A percentile compares a stretch with the other conserved stretches of the same genome.
Evolutionary conservation across 306 rosid genomes (phyloP).

Genomic region (Dryas drummondii): DNA sequence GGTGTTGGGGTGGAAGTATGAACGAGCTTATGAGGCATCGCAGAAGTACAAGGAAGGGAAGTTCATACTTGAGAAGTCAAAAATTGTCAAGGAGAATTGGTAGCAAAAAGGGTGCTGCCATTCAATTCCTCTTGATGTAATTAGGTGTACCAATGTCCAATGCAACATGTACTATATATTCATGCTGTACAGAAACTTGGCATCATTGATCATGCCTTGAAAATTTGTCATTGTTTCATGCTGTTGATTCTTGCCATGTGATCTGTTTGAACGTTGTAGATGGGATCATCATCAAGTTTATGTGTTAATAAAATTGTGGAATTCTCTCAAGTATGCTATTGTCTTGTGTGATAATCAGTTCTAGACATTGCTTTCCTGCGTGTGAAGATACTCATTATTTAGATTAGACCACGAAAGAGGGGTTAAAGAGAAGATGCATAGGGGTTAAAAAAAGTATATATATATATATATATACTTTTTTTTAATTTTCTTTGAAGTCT

Average conservation of each 20-base stretch:
- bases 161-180: conserved; percentile 11
- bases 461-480: not conserved
- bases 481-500: conserved; percentile 3
- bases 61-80: conserved; percentile 89
- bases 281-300: conserved; percentile 31
- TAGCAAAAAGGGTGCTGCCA: conserved; percentile 44
- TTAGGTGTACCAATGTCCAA: conserved; percentile 18
- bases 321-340: conserved; percentile 16
- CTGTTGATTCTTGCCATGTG: conserved; percentile 33
- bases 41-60: conserved; percentile 99
- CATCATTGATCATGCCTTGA: conserved; percentile 24
- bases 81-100: conserved; percentile 92
- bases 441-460: too few species aligned
- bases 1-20: conserved; percentile 96
- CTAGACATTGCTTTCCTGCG: too few species aligned
- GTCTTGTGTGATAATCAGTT: not conserved
- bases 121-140: conserved; percentile 32
- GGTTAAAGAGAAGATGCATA: too few species aligned
- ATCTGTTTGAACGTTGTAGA: conserved; percentile 44
- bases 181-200: conserved; percentile 56
- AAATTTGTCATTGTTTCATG: conserved; percentile 49
- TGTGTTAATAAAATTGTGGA: conserved; percentile 30
- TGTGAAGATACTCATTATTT: too few species aligned
- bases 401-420: too few species aligned
- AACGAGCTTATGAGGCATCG: conserved; percentile 76